Evolutionary conservation across 169 alveolate species (phyloP).

Genomic region (Cytauxzoon felis): DNA sequence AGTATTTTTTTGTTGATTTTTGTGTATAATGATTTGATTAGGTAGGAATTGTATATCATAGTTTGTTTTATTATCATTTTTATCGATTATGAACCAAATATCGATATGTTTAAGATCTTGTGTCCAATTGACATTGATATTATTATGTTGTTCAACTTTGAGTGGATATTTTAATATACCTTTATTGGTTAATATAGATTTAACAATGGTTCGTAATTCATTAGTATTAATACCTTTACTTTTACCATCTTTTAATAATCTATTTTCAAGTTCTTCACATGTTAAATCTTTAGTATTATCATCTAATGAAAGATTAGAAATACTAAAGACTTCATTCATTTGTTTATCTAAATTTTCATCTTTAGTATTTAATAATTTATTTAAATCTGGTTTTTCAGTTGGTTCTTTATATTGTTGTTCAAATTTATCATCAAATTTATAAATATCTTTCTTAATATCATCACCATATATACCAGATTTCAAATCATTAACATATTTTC

Average conservation of each 20-base stretch:
- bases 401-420: slow-evolving; percentile 2
- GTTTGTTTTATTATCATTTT: not conserved
- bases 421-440: not conserved
- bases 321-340: slow-evolving; percentile 32
- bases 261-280: slow-evolving; percentile 6
- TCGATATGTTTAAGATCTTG: slow-evolving; percentile 29
- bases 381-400: slow-evolving; percentile 12
- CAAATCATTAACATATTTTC: slow-evolving; percentile 12
- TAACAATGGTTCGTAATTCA: slow-evolving; percentile 25
- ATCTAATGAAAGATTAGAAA: slow-evolving; percentile 19
- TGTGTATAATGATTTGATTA: not conserved
- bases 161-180: slow-evolving; percentile 50
- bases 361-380: slow-evolving; percentile 15
- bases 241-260: not conserved
- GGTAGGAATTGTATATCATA: not conserved
- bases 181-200: slow-evolving; percentile 16
- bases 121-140: slow-evolving; percentile 31
- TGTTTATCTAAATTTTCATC: slow-evolving; percentile 25
- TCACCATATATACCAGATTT: slow-evolving; percentile 30
- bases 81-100: slow-evolving; percentile 36
- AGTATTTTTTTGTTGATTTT: not conserved
- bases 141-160: not conserved
- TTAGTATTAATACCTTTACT: slow-evolving; percentile 7
- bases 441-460: slow-evolving; percentile 8
- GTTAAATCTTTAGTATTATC: not conserved